Conservation (phyloP, 2,329 filamentous ascomycete species). For the Fusarium irregulare region DNA sequence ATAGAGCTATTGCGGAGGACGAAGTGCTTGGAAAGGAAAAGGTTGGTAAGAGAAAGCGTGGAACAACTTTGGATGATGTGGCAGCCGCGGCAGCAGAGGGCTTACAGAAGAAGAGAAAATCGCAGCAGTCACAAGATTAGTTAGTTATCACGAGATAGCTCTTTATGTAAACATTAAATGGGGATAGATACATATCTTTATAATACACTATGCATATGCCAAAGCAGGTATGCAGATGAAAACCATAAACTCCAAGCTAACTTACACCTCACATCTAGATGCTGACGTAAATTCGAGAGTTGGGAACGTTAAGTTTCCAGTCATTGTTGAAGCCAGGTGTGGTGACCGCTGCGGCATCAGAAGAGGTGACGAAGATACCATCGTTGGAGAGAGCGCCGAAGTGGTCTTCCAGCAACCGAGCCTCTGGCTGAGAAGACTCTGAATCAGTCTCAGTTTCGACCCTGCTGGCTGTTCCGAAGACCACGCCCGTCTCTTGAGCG, state of each 20-base stretch:
- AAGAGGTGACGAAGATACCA: slow-evolving; percentile 65
- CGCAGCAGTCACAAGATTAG: not conserved
- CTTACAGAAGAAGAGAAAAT: slow-evolving; percentile 57
- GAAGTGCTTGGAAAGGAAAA: slow-evolving; percentile 70
- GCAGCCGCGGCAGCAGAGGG: slow-evolving; percentile 62
- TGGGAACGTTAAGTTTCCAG: slow-evolving; percentile 52
- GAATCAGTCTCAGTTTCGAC: slow-evolving; percentile 16
- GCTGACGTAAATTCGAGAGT: slow-evolving; percentile 47
- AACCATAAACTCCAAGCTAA: not conserved
- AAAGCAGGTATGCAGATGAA: not conserved
- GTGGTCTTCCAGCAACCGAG: slow-evolving; percentile 52
- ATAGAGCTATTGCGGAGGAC: slow-evolving; percentile 69
- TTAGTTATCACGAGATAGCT: not conserved
- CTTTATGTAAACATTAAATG: slow-evolving; percentile 4
- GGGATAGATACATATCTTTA: slow-evolving; percentile 15
- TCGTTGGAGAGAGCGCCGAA: slow-evolving; percentile 74
- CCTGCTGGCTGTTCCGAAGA: slow-evolving; percentile 51
- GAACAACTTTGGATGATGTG: slow-evolving; percentile 68
- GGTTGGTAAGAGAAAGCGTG: slow-evolving; percentile 65
- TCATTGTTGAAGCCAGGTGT: slow-evolving; percentile 47
- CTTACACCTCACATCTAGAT: slow-evolving; percentile 2
- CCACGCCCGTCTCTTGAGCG: slow-evolving; percentile 32
- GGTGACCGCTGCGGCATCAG: slow-evolving; percentile 37
- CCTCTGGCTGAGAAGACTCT: not conserved
- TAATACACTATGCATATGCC: slow-evolving; percentile 15